Conservation (phyloP, 1,284 basidiomycete species). For the Anthracocystis setariae region DNA sequence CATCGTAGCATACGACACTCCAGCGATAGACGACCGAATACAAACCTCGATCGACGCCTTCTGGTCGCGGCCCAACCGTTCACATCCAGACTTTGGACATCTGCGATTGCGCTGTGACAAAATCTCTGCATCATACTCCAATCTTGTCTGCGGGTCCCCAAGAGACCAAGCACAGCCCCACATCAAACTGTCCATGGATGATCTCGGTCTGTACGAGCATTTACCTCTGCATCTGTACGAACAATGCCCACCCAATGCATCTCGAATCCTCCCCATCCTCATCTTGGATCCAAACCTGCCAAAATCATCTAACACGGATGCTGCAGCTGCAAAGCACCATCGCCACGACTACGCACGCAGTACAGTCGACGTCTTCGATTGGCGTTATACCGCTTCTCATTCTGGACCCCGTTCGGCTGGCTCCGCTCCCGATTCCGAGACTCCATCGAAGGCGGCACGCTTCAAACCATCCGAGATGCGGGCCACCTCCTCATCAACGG, state of each 20-base stretch:
- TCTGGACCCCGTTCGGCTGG: background rate
- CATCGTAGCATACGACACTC: slow-evolving; percentile 45
- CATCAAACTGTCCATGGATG: slow-evolving; percentile 17
- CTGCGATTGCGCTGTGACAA: slow-evolving; percentile 44
- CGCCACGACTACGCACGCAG: slow-evolving; percentile 32
- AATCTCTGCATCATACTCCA: slow-evolving; percentile 11
- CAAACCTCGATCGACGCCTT: slow-evolving; percentile 22
- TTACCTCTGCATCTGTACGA: slow-evolving; percentile 16
- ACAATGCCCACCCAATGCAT: slow-evolving; percentile 15
- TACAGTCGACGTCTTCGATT: slow-evolving; percentile 43
- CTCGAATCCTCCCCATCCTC: slow-evolving; percentile 33
- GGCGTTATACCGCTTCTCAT: slow-evolving; percentile 28
- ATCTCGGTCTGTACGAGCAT: slow-evolving; percentile 45
- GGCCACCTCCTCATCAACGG: slow-evolving; percentile 2
- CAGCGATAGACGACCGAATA: background rate
- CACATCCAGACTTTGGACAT: slow-evolving; percentile 49
- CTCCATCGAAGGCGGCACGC: slow-evolving; percentile 15
- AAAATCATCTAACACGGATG: slow-evolving; percentile 3
- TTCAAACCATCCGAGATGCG: slow-evolving; percentile 23
- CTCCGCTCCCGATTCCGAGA: background rate
- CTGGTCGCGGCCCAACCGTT: slow-evolving; percentile 46
- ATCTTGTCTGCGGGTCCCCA: background rate
- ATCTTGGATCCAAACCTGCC: slow-evolving; percentile 36
- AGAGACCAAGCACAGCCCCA: background rate
- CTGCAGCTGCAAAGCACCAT: slow-evolving; percentile 5